These are phyloP conservation scores for Trichosporon sp. DNA, from an alignment of 1,284 basidiomycete species.

Conservation along the genomic window DNA sequence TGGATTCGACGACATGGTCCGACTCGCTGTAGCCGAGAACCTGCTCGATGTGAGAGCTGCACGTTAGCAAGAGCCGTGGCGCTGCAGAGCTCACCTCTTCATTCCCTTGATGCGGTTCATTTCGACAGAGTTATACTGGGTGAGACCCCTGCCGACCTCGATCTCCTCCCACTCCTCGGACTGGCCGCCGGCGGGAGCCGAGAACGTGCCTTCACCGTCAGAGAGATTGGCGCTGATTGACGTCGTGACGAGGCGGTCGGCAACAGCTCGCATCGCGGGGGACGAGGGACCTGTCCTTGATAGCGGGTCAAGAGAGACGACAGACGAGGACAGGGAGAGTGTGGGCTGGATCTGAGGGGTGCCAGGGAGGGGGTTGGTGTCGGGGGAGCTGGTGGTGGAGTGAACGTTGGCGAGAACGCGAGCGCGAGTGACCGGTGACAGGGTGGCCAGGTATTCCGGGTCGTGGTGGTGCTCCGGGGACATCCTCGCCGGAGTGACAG, in stretches of 20 bases:
- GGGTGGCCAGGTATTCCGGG: conserved; percentile 16
- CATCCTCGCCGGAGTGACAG: conserved; percentile 29
- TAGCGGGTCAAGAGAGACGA: conserved; percentile 55
- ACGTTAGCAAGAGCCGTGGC: conserved; percentile 25
- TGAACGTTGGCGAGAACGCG: conserved; percentile 18
- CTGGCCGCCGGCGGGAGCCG: not conserved
- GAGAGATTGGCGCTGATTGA: conserved; percentile 17
- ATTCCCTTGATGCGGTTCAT: conserved; percentile 84
- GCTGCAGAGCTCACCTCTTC: conserved; percentile 68
- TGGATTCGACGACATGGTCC: conserved; percentile 93
- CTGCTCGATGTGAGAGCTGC: conserved; percentile 76
- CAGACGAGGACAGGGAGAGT: conserved; percentile 52
- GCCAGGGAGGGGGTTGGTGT: conserved; percentile 37
- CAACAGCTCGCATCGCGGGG: conserved; percentile 43
- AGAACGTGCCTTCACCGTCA: conserved; percentile 1
- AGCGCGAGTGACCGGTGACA: conserved; percentile 26
- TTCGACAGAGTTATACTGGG: conserved; percentile 94
- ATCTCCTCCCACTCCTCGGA: conserved; percentile 71
- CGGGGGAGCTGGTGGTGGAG: conserved; percentile 26
- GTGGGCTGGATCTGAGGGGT: conserved; percentile 54
- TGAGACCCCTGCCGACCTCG: conserved; percentile 90
- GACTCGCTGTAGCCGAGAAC: conserved; percentile 90
- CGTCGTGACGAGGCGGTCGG: conserved; percentile 31
- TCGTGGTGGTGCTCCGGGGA: conserved; percentile 24
- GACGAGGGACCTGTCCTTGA: conserved; percentile 40